Evolutionary conservation across 148 eudicot species (phyloP), one percentile per base, ranked within the genome.

Genomic region (Amaranthus hypochondriacus): DNA sequence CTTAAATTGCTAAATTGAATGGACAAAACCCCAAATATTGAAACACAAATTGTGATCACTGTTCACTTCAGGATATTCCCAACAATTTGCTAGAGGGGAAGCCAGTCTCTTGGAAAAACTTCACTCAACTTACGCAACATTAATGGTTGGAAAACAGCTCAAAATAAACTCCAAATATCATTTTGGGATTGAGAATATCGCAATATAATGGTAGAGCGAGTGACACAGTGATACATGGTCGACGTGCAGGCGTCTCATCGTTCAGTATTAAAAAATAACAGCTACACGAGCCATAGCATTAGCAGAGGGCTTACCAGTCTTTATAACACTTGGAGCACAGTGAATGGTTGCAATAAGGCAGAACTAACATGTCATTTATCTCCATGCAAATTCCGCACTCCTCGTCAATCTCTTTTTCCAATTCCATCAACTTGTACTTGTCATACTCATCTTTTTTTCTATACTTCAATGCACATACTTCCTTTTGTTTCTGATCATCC

Each of bases 381-480:
- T 93, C 98, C 95, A 91, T 84, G 82, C 98, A 93, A 64, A 91
- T 91, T 39, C 89, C 92, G 79, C 98, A 93, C 76, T 93, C 98
- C 75, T 88, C 98, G 56, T 93, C 97, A 64, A 87, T 81, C 78
- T 93, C 97, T 12, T 80, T 81, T 56, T 93, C 98, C 5, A 87
- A 75, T 71, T 88, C 95, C 4, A 83, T 74, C 44, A 78, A 71
- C 79, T 88, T 83, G 48, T 84, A 79, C 57, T 86, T 86, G 68
- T 80, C 68, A 77, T 21, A 69, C 61, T 77, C 84, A 56, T 88
- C 91, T 71, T 62, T 75, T 79, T 80, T 84, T 60, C 63, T 77
- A 78, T 89, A 93, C 71, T 81, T 93, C 55, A 81, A 48, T 6
- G 79, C 81, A 60, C 90, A 89, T 4, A 91, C 50, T 67, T 88